Conservation (phyloP, 2,329 filamentous ascomycete species). For the Trichoderma sp. region DNA sequence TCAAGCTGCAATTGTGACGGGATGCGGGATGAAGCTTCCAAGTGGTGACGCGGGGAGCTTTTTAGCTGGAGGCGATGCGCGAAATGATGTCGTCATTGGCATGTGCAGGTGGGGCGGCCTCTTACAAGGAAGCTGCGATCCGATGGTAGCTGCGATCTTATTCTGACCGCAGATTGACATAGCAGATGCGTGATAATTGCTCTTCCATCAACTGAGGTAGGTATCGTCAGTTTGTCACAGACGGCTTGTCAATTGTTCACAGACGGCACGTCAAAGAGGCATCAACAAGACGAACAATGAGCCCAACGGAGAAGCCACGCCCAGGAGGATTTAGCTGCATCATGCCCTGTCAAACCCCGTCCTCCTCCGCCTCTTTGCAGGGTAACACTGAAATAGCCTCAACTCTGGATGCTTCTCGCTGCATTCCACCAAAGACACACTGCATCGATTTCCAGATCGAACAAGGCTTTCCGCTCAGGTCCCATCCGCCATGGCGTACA, state of each 20-base stretch:
- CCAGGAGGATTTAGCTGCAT: slow-evolving; percentile 12
- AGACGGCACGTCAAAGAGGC: not conserved
- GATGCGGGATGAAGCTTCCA: not conserved
- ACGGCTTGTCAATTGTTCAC: too few species aligned
- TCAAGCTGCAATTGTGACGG: not conserved
- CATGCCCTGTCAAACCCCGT: not conserved
- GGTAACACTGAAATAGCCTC: not conserved
- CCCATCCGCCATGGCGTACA: slow-evolving; percentile 33
- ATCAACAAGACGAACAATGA: not conserved
- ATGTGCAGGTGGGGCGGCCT: slow-evolving; percentile 18
- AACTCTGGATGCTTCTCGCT: not conserved
- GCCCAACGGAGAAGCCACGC: not conserved
- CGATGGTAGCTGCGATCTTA: too few species aligned
- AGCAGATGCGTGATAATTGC: too few species aligned
- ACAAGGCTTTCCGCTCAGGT: not conserved
- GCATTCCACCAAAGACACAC: not conserved
- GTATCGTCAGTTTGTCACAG: too few species aligned
- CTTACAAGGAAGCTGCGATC: too few species aligned
- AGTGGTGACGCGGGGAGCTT: not conserved
- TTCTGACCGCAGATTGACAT: too few species aligned
- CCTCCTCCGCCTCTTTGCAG: not conserved
- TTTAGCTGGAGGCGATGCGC: not conserved
- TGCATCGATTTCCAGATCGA: not conserved
- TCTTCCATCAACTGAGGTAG: too few species aligned
- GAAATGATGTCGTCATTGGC: slow-evolving; percentile 25